These are phyloP conservation scores for Mikania micrantha DNA, from an alignment of 129 eudicot species.

Conservation along the genomic window DNA sequence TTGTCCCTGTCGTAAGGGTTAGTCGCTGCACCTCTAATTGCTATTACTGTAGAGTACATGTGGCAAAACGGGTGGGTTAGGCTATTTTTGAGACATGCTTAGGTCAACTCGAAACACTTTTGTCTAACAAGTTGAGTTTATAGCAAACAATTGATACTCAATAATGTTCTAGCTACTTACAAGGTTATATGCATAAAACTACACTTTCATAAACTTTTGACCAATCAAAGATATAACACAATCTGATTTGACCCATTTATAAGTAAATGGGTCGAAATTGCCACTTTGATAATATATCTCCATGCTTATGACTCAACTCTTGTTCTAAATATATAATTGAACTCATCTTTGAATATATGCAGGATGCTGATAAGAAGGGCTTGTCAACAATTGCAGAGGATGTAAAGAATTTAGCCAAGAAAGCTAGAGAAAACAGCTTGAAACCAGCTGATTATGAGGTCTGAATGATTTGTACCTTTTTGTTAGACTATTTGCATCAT, in stretches of 20 bases:
- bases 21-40: conserved; percentile 12
- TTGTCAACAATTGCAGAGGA: conserved; percentile 73
- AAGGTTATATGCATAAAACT: background rate
- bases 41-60: background rate
- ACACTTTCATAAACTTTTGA: background rate
- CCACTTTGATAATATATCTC: background rate
- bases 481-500: background rate
- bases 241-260: background rate
- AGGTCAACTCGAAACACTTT: background rate
- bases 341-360: conserved; percentile 10
- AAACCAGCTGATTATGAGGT: conserved; percentile 97
- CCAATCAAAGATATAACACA: background rate
- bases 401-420: conserved; percentile 72
- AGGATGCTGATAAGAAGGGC: conserved; percentile 96
- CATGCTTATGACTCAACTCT: background rate
- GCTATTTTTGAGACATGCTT: background rate
- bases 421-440: conserved; percentile 80
- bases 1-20: conserved; percentile 85
- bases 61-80: background rate
- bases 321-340: background rate
- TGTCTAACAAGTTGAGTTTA: background rate
- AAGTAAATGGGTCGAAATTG: background rate
- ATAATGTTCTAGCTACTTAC: background rate
- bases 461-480: background rate
- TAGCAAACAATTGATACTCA: background rate